Conservation (phyloP, 345 rosid genomes). For the Anacardium occidentale region DNA sequence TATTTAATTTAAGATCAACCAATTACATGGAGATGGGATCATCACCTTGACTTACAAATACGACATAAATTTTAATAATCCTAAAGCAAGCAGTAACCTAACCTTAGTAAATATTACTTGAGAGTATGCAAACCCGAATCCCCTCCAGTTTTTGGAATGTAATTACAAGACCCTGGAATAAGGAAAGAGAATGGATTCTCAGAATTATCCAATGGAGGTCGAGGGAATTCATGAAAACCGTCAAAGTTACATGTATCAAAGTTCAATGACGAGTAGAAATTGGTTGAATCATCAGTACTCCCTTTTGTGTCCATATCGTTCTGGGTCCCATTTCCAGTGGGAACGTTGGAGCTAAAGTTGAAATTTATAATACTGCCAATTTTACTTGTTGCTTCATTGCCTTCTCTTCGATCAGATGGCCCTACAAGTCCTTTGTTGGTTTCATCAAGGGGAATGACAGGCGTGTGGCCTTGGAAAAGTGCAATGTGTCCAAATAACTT, state of each 20-base stretch:
- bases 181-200: constrained; percentile 70
- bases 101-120: constrained; percentile 18
- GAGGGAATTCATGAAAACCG: constrained; percentile 80
- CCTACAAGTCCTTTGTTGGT: constrained; percentile 37
- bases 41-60: constrained; percentile 23
- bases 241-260: constrained; percentile 75
- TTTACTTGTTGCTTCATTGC: constrained; percentile 35
- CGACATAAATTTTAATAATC: constrained; percentile 15
- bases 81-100: constrained; percentile 11
- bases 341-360: constrained; percentile 35
- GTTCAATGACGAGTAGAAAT: constrained; percentile 65
- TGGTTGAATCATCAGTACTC: constrained; percentile 47
- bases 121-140: constrained; percentile 39
- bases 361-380: constrained; percentile 36
- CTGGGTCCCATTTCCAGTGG: constrained; percentile 31
- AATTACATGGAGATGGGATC: constrained; percentile 24
- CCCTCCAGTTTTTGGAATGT: constrained; percentile 53
- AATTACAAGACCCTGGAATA: constrained; percentile 64
- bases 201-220: constrained; percentile 75
- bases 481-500: constrained; percentile 94
- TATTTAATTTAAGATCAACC: constrained; percentile 25
- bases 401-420: constrained; percentile 42
- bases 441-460: constrained; percentile 83
- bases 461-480: constrained; percentile 96
- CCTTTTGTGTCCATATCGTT: constrained; percentile 51